Evolutionary conservation across 2,329 filamentous ascomycete genomes (phyloP).

Genomic region (Keithomyces neogunnii): DNA sequence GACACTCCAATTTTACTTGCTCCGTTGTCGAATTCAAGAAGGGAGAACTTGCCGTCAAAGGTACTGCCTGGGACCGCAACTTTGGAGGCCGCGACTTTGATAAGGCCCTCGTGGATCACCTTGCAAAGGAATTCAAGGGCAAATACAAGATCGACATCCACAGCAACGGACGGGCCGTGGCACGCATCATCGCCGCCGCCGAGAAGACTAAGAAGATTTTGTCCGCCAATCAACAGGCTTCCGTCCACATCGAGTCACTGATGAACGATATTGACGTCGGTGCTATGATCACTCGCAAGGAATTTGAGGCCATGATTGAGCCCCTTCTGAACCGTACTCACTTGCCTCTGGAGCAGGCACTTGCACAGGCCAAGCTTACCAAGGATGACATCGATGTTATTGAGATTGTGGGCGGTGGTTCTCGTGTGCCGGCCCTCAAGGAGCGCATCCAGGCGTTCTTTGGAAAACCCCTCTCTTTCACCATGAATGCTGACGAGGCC

Average conservation of each 20-base stretch:
- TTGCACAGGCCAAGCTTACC: constrained; percentile 87
- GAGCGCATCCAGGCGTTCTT: constrained; percentile 85
- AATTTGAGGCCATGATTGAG: constrained; percentile 84
- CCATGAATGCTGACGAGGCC: constrained; percentile 96
- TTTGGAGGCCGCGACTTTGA: constrained; percentile 98
- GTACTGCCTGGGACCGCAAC: constrained; percentile 87
- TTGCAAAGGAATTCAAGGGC: constrained; percentile 91
- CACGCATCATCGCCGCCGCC: constrained; percentile 77
- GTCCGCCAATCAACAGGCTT: constrained; percentile 86
- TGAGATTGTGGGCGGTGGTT: constrained; percentile 90
- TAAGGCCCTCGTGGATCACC: constrained; percentile 87
- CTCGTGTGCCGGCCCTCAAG: constrained; percentile 90
- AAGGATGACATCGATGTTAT: constrained; percentile 87
- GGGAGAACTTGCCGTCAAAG: constrained; percentile 89
- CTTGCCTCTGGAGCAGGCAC: constrained; percentile 75
- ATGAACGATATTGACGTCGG: constrained; percentile 97
- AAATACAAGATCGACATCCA: constrained; percentile 97
- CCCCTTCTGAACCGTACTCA: constrained; percentile 69
- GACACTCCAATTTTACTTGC: constrained; percentile 91
- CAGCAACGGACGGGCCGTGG: constrained; percentile 79
- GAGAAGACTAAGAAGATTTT: constrained; percentile 99
- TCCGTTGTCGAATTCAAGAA: constrained; percentile 96
- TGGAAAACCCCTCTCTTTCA: constrained; percentile 86
- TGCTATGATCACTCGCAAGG: constrained; percentile 83
- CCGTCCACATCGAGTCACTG: constrained; percentile 92